Base-by-base conservation (phyloP, 164 flowering plant species). In the Vitis cinerea region DNA sequence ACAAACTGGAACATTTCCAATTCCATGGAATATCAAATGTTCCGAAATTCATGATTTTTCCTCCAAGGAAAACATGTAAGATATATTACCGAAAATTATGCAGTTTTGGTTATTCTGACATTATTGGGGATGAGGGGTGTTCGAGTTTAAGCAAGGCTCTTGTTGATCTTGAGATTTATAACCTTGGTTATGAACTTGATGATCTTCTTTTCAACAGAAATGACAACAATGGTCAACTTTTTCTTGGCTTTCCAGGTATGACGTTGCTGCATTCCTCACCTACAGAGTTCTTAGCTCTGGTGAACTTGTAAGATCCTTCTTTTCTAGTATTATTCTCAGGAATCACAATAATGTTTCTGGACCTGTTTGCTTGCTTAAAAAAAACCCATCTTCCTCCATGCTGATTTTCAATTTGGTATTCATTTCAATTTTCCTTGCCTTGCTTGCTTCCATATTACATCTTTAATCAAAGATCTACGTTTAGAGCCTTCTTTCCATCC, bases 291-390 rank as follows among this genome's bases (percentile, higher is more conserved):
- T 75, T 54, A 16, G 67, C 56, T 51, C 81, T 3, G 89, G 93
- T 4, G 90, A 88, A 81, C 76, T 80, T 62, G 92, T 88, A 85
- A 86, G 89, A 61, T 57, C 64, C 61, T 29, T 51, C 64, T 52
- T 14, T 17, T 13, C 9, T 15, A 14, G 2, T 37, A 7, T 17
- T 59, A 30, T 8, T 29, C 9, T 15, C 19, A 15, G 7, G 1
- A 13, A 9, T 55, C 47, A 8, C 12, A 6, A 5, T 10, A 17
- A 12, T 54, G 4, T 23, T 66, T 44, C 27, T 23, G 2, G 27
- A 63, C 0, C 11, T 16, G 11, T 49, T 56, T 3, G 15, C 3
- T 61, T 12, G 31, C 8, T 10, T 44, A 0, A 13, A 61, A 15
- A 27, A 27, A 11, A 12, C 9, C 31, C 11, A 12, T 10, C 13